Conservation (phyloP, 805 yeast species). For the Kodamaea leandrae region DNA sequence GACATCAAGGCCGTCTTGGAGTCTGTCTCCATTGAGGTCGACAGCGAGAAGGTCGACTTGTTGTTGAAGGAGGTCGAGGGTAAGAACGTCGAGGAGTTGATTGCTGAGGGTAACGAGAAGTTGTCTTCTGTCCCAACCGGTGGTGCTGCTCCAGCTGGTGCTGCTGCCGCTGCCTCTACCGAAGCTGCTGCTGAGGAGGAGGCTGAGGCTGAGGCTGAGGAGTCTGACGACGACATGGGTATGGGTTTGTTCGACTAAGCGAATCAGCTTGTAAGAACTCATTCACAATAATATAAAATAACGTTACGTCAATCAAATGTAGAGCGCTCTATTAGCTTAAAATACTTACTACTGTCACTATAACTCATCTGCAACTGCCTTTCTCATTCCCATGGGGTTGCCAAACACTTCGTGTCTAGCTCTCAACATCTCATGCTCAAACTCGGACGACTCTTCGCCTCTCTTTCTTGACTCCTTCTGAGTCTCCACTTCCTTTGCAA, state of each 20-base stretch:
- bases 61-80: slow-evolving; percentile 37
- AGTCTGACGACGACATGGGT: slow-evolving; percentile 31
- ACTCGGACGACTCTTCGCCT: slow-evolving; percentile 33
- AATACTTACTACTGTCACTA: no score
- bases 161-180: slow-evolving; percentile 26
- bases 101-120: slow-evolving; percentile 37
- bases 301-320: slow-evolving; percentile 1
- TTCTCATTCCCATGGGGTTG: slow-evolving; percentile 67
- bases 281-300: slow-evolving; percentile 4
- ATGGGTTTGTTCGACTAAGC: slow-evolving; percentile 34
- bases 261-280: slow-evolving; percentile 3
- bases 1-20: slow-evolving; percentile 41
- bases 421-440: slow-evolving; percentile 33
- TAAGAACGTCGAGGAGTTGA: slow-evolving; percentile 35
- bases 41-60: slow-evolving; percentile 33
- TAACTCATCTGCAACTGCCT: slow-evolving; percentile 53
- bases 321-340: background rate
- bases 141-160: slow-evolving; percentile 29
- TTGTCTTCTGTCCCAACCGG: slow-evolving; percentile 35
- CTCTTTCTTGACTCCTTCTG: slow-evolving; percentile 24
- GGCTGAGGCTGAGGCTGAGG: slow-evolving; percentile 26
- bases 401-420: slow-evolving; percentile 73
- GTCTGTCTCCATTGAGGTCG: slow-evolving; percentile 38
- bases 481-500: slow-evolving; percentile 43
- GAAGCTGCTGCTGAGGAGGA: slow-evolving; percentile 27